Base-by-base conservation (phyloP, 495 filamentous ascomycete species). In the Tuber melanosporum region DNA sequence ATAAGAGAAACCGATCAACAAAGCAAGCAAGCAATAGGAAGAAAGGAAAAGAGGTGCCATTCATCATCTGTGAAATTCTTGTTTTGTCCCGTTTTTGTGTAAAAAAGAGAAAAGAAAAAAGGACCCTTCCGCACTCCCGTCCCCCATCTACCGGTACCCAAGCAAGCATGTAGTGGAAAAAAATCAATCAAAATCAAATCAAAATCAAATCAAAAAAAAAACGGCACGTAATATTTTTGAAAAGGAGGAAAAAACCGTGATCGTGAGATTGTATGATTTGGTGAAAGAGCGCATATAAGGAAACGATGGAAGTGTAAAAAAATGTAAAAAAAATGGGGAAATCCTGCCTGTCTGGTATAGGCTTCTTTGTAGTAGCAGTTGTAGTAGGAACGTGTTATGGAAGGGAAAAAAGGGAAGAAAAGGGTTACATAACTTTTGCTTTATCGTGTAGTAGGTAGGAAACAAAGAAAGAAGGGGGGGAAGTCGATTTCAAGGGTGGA, bases 161-260 rank as follows among this genome's bases (percentile, higher is more conserved):
- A 47, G 52, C 45, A 42, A n/a, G 26, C 70, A 73, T 72, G 79
- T 70, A 73, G 62, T 75, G 26, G 47, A 69, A 77, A 77, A 52
- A 69, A 71, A 46, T 42, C 71, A 57, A 44, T 42, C 9, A 57
- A 45, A 71, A 32, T 5, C 3, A 66, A 26, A 9, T 7, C 0
- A 62, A 62, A 62, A 62, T 14, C 0, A 26, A 32, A 32, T 32
- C 0, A 26, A 32, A 32, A 0, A 32, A 62, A 66, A 66, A 66
- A 66, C 32, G 57, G 57, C 12, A 32, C n/a, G 14, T 66, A 66
- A 66, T 66, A 32, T 66, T 32, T 66, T 66, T 66, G n/a, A 66
- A 57, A 57, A 66, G 10, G 26, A 15, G 12, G 4, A 7, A 17
- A 66, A 66, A 66, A 32, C n/a, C 10, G 57, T 5, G 57, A 32